Conservation (phyloP, 306 rosid species). For the Canavalia gladiata region DNA sequence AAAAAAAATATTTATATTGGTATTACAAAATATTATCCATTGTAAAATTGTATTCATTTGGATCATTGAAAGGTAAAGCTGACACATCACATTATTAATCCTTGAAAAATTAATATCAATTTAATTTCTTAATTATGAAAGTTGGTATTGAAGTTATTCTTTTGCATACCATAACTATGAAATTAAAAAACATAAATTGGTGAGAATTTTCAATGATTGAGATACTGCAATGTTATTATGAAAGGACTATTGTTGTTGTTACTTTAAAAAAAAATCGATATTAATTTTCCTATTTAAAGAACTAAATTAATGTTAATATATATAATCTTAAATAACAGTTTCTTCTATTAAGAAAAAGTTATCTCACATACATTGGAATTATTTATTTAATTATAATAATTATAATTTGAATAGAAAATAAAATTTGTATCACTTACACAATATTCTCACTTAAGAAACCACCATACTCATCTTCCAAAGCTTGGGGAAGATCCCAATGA, state of each 20-base stretch:
- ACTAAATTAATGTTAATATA: background rate
- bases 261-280: background rate
- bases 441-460: conserved; percentile 65
- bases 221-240: background rate
- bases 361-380: background rate
- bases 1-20: background rate
- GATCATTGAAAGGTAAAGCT: background rate
- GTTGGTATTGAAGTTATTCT: too few species aligned
- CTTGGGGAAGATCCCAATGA: conserved; percentile 83
- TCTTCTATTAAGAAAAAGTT: background rate
- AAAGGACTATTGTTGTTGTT: background rate
- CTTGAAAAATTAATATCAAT: too few species aligned
- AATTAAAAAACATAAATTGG: too few species aligned
- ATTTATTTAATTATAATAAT: background rate
- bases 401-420: background rate
- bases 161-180: too few species aligned
- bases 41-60: background rate
- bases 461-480: conserved; percentile 69
- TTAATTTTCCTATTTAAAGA: background rate
- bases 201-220: background rate
- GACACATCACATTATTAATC: too few species aligned
- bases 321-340: background rate
- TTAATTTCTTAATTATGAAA: too few species aligned
- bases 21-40: too few species aligned
- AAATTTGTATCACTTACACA: conserved; percentile 55